Evolutionary conservation across 768 basidiomycete genomes (phyloP).

Genomic region (Leccinum aurantiacum): DNA sequence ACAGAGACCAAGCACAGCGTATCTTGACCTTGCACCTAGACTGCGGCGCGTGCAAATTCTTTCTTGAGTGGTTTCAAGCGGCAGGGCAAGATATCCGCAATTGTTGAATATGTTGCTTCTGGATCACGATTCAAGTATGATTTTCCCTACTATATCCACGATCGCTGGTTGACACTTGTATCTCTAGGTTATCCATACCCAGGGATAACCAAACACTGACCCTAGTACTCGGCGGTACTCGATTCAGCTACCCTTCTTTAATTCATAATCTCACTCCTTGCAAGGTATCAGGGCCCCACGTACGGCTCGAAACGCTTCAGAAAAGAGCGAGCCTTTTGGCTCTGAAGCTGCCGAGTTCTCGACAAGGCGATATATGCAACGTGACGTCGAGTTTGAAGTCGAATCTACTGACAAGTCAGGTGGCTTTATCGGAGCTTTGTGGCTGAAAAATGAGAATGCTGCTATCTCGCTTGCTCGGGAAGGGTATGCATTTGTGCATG

Average conservation of each 20-base stretch:
- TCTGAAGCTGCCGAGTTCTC: constrained; percentile 80
- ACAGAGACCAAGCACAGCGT: neutral
- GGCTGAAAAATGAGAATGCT: constrained; percentile 81
- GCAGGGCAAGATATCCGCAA: constrained; percentile 73
- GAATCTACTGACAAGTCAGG: constrained; percentile 91
- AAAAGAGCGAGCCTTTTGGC: constrained; percentile 90
- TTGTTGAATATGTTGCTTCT: constrained; percentile 91
- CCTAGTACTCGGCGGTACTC: constrained; percentile 78
- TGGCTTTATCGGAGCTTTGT: constrained; percentile 90
- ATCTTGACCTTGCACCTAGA: constrained; percentile 39
- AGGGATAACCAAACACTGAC: constrained; percentile 94
- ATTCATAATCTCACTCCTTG: constrained; percentile 9
- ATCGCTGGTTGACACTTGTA: constrained; percentile 2
- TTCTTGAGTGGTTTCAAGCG: constrained; percentile 94
- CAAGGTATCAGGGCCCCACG: constrained; percentile 89
- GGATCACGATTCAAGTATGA: constrained; percentile 93
- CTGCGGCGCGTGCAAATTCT: constrained; percentile 71
- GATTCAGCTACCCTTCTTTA: neutral
- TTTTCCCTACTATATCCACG: neutral
- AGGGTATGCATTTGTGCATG: constrained; percentile 85
- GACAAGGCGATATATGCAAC: constrained; percentile 81
- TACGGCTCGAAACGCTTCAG: constrained; percentile 72
- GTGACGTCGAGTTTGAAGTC: constrained; percentile 92
- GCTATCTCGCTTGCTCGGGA: constrained; percentile 83
- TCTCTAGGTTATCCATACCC: constrained; percentile 69